Percentiles rank a stretch among this genome's conserved stretches.
phyloP scores from a whole-genome alignment of 1,139 yeast genomes.

The Hansenula lynferdii region DNA sequence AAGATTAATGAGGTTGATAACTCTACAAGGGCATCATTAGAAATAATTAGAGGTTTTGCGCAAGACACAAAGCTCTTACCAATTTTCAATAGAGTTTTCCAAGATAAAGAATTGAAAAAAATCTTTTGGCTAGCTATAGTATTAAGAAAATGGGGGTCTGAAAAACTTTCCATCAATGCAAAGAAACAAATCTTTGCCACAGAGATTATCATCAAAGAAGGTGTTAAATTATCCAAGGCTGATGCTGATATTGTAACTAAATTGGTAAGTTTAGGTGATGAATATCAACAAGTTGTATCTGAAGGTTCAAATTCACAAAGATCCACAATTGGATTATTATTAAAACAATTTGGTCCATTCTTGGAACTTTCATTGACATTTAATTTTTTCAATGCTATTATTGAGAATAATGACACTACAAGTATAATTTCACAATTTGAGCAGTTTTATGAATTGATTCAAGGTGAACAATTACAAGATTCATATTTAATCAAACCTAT shows the following conservation, averaged over 20 bases:
- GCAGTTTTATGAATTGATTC: constrained; percentile 26
- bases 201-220: constrained; percentile 55
- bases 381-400: constrained; percentile 21
- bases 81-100: background rate
- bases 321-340: constrained; percentile 55
- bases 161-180: constrained; percentile 33
- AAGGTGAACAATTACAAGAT: constrained; percentile 30
- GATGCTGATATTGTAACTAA: constrained; percentile 49
- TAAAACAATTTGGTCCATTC: constrained; percentile 49
- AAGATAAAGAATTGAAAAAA: constrained; percentile 26
- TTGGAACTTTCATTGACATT: constrained; percentile 39
- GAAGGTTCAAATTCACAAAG: constrained; percentile 31
- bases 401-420: constrained; percentile 7
- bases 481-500: constrained; percentile 47
- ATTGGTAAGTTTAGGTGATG: constrained; percentile 28
- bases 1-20: constrained; percentile 1
- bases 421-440: constrained; percentile 29
- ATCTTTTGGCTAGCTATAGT: constrained; percentile 45
- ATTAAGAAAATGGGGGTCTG: constrained; percentile 43
- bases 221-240: constrained; percentile 58
- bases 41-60: background rate
- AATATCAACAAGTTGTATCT: constrained; percentile 23
- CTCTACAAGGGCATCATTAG: background rate
- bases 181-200: constrained; percentile 30
- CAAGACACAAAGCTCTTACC: too few relatives aligned